Conservation (phyloP, 2,329 filamentous ascomycete genomes). For the Fusarium buharicum region DNA sequence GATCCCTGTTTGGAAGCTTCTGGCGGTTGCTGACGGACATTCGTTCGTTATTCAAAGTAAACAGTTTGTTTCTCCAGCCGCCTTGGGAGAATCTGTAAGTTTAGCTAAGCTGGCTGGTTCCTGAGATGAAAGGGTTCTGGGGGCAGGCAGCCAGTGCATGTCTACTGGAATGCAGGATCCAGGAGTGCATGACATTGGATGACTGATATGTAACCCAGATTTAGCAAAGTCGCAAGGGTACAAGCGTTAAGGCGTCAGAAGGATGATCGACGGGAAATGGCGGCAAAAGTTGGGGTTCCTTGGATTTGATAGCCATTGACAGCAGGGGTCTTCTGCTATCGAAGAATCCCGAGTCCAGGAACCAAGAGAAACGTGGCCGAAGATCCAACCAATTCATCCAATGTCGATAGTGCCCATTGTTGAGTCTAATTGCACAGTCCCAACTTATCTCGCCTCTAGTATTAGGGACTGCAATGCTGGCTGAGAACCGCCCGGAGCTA, state of each 20-base stretch:
- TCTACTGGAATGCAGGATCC: slow-evolving; percentile 43
- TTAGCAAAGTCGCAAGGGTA: slow-evolving; percentile 23
- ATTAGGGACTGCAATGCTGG: slow-evolving; percentile 29
- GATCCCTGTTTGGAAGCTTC: slow-evolving; percentile 16
- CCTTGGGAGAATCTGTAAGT: neutral
- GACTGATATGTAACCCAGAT: slow-evolving; percentile 32
- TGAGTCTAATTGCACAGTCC: slow-evolving; percentile 25
- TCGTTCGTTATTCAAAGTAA: slow-evolving; percentile 25
- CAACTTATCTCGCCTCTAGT: slow-evolving; percentile 9
- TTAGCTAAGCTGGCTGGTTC: slow-evolving; percentile 16
- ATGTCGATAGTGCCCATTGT: slow-evolving; percentile 7
- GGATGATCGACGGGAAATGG: slow-evolving; percentile 34
- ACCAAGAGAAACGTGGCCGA: slow-evolving; percentile 19
- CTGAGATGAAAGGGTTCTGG: slow-evolving; percentile 26
- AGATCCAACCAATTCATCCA: slow-evolving; percentile 16
- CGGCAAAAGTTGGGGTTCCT: slow-evolving; percentile 34
- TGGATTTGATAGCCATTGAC: slow-evolving; percentile 30
- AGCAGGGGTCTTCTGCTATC: slow-evolving; percentile 24
- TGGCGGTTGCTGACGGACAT: slow-evolving; percentile 27
- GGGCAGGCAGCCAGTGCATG: slow-evolving; percentile 7
- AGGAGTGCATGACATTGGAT: slow-evolving; percentile 42
- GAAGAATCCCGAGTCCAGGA: slow-evolving; percentile 31
- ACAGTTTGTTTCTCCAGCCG: slow-evolving; percentile 20
- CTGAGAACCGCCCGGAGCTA: slow-evolving; percentile 15
- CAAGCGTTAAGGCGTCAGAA: slow-evolving; percentile 22